Percentiles rank a stretch among this genome's conserved stretches.
These are phyloP conservation scores for Geum urbanum DNA, from an alignment of 306 rosid species.

Conservation along the genomic window DNA sequence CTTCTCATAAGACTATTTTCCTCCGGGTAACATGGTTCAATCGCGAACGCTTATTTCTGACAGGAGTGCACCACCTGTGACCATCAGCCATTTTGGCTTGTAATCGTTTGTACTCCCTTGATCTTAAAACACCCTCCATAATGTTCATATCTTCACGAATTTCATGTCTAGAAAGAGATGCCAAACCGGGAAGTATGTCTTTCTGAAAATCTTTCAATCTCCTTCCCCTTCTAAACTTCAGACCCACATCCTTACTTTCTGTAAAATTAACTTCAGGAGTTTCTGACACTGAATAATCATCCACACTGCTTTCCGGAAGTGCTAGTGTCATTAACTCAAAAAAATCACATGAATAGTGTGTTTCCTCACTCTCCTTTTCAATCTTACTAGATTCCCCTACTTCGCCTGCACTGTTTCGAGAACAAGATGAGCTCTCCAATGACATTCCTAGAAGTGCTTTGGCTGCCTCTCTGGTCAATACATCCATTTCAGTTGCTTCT, in stretches of 20 bases:
- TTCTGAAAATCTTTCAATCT: slow-evolving; percentile 58
- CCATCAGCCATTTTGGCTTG: slow-evolving; percentile 32
- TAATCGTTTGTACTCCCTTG: slow-evolving; percentile 50
- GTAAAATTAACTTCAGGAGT: slow-evolving; percentile 25
- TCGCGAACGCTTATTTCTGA: slow-evolving; percentile 42
- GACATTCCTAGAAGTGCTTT: slow-evolving; percentile 38
- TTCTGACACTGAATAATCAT: slow-evolving; percentile 38
- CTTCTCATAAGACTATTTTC: slow-evolving; percentile 13
- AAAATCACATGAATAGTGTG: slow-evolving; percentile 38
- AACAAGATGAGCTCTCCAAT: slow-evolving; percentile 27
- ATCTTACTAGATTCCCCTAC: slow-evolving; percentile 15
- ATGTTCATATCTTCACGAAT: slow-evolving; percentile 54
- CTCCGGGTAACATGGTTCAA: slow-evolving; percentile 28
- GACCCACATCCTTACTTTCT: slow-evolving; percentile 30
- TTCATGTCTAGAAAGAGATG: slow-evolving; percentile 55
- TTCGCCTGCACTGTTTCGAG: slow-evolving; percentile 19
- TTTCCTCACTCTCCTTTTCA: slow-evolving; percentile 29
- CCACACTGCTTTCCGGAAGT: slow-evolving; percentile 33
- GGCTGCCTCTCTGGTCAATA: slow-evolving; percentile 40
- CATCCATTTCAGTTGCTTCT: slow-evolving; percentile 31
- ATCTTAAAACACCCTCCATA: slow-evolving; percentile 51
- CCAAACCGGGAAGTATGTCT: slow-evolving; percentile 59
- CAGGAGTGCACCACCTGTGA: slow-evolving; percentile 40
- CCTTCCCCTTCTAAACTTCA: slow-evolving; percentile 50
- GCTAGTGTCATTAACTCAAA: slow-evolving; percentile 42